Base-by-base conservation (phyloP, 2,329 filamentous ascomycete genomes). In the Trichoderma koningiopsis region DNA sequence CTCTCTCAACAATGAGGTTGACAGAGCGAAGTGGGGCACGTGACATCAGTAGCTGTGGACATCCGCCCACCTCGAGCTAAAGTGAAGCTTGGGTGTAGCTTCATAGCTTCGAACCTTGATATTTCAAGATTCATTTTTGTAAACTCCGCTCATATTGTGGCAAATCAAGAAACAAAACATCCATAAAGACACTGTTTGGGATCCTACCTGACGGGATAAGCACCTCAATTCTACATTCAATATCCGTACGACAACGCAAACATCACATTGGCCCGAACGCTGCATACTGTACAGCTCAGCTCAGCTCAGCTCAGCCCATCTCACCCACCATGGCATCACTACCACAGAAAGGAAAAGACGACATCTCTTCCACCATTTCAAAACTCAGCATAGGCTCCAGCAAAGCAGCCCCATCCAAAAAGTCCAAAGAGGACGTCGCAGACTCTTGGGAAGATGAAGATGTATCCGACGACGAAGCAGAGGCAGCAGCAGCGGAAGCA, bases 371-470 rank as follows among this genome's bases (percentile, higher is more conserved):
- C 13, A 76, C 77, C 5, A 70, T 81, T 55, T 76, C 78, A 49
- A 76, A 75, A 19, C 75, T 82, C 35, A 76, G 74, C 24, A 70
- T 81, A 43, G 72, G 76, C 52, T 71, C 70, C 22, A n/a, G 63
- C 70, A 35, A 73, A 74, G 3, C 71, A 22, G 14, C 63, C 47
- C 56, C 67, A 70, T 74, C 69, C 24, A 70, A 74, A 68, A 78
- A 79, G 68, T 35, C 72, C 19, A 76, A 75, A 64, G 73, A 77
- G 65, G 71, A 72, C 33, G 76, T 84, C 0, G 77, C 74, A 6
- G 83, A 84, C 56, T 83, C 83, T 1, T 85, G 83, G 83, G 83
- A 85, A 33, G 83, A 96, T 74, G 92, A 92, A 68, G 84, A 86
- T 37, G 79, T 84, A 40, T 84, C 83, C 7, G 79, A 79, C 19